These are phyloP conservation scores for Neckera pumila DNA, from an alignment of 225 moss, liverwort and hornwort genomes.

Conservation along the genomic window DNA sequence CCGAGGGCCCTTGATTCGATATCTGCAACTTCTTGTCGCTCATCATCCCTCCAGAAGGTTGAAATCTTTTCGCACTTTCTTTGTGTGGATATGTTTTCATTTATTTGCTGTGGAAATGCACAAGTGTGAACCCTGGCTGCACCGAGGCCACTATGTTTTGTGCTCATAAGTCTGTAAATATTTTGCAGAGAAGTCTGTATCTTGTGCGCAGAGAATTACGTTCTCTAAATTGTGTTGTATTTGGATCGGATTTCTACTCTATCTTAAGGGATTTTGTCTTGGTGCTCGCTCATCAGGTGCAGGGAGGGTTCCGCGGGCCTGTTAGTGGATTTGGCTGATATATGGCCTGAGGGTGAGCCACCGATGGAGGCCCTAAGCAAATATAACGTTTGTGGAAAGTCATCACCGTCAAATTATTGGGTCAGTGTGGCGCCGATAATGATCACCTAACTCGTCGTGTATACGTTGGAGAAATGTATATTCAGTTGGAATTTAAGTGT, in stretches of 20 bases:
- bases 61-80: not conserved
- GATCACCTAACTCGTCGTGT: not conserved
- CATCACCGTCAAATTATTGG: conserved; percentile 34
- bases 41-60: conserved; percentile 90
- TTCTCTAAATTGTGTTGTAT: not conserved
- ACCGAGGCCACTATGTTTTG: not conserved
- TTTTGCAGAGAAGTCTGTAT: not conserved
- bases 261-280: not conserved
- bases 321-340: conserved; percentile 58
- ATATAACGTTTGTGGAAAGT: conserved; percentile 33
- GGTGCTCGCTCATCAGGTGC: conserved; percentile 40
- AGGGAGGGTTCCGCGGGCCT: conserved; percentile 67
- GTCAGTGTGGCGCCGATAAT: conserved; percentile 2
- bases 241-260: not conserved
- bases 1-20: conserved; percentile 57
- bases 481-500: not conserved
- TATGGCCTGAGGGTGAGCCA: conserved; percentile 51
- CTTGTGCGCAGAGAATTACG: not conserved
- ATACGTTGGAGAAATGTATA: not conserved
- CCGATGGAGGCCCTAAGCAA: conserved; percentile 4
- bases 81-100: not conserved
- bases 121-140: not conserved
- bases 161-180: not conserved
- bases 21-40: conserved; percentile 70
- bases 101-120: not conserved